Evolutionary conservation across 306 rosid genomes (phyloP).

Genomic region (Fagus sylvatica): DNA sequence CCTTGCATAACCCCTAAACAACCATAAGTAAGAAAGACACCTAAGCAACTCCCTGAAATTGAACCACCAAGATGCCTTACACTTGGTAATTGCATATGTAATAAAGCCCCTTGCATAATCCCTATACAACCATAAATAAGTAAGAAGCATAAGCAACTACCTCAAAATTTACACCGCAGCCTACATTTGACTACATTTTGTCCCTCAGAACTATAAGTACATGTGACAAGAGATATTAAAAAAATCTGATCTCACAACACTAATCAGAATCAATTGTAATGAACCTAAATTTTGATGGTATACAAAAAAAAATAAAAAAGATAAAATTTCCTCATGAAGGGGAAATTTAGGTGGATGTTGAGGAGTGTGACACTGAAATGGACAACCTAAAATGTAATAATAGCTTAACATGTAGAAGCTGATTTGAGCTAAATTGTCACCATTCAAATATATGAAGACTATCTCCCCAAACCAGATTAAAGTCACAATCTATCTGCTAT

Average conservation of each 20-base stretch:
- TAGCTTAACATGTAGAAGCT: background rate
- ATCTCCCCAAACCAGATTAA: too few species aligned
- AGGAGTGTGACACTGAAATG: background rate
- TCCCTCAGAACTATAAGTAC: background rate
- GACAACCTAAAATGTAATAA: background rate
- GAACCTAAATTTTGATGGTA: background rate
- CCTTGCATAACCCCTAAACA: background rate
- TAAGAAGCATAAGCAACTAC: background rate
- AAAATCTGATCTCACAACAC: background rate
- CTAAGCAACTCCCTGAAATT: background rate
- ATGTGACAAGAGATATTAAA: background rate
- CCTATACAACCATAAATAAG: background rate
- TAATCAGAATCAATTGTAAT: background rate
- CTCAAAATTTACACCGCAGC: background rate
- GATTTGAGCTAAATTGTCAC: too few species aligned
- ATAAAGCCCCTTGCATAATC: background rate
- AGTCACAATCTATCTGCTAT: too few species aligned
- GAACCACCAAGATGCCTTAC: background rate
- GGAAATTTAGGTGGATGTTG: background rate
- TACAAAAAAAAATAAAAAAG: background rate
- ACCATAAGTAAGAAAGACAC: background rate
- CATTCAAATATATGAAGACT: too few species aligned
- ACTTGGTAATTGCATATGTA: background rate
- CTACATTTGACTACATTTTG: background rate
- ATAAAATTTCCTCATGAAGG: background rate